Conservation (phyloP, 495 filamentous ascomycete genomes). For the Arthonia radiata region DNA sequence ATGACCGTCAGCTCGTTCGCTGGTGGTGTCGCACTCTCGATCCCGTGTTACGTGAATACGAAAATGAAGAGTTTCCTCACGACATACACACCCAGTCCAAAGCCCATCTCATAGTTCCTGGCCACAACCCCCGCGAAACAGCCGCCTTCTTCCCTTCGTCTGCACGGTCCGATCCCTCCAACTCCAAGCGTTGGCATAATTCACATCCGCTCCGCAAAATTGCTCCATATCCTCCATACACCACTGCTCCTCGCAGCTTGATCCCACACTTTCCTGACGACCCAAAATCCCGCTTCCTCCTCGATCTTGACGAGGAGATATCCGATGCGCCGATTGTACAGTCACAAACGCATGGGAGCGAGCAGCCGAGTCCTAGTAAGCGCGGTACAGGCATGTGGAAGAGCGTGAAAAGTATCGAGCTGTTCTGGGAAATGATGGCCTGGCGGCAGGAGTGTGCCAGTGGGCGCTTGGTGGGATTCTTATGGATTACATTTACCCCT, state of each 20-base stretch:
- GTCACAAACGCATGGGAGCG: slow-evolving; percentile 14
- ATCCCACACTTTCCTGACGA: slow-evolving; percentile 89
- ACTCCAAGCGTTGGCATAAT: slow-evolving; percentile 21
- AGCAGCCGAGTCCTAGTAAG: slow-evolving; percentile 10
- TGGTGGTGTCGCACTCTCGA: slow-evolving; percentile 90
- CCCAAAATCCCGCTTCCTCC: slow-evolving; percentile 75
- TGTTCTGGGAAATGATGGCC: slow-evolving; percentile 98
- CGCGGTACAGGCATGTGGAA: slow-evolving; percentile 44
- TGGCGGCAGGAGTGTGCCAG: slow-evolving; percentile 89
- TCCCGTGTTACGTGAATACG: slow-evolving; percentile 32
- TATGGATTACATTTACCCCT: slow-evolving; percentile 67
- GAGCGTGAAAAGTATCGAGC: slow-evolving; percentile 53
- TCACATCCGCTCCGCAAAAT: slow-evolving; percentile 41
- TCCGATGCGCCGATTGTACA: slow-evolving; percentile 19
- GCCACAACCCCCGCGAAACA: slow-evolving; percentile 55
- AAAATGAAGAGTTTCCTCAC: slow-evolving; percentile 11
- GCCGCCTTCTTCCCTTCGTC: slow-evolving; percentile 32
- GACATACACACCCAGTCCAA: slow-evolving; percentile 11
- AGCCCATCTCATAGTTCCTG: slow-evolving; percentile 71
- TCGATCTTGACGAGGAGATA: slow-evolving; percentile 66
- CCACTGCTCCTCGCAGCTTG: slow-evolving; percentile 54
- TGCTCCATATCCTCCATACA: slow-evolving; percentile 23
- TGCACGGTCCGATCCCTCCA: slow-evolving; percentile 1
- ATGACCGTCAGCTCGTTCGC: slow-evolving; percentile 65
- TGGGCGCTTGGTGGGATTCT: slow-evolving; percentile 71